Evolutionary conservation across 1,284 basidiomycete species (phyloP), one percentile per base, ranked within the genome.

Genomic region (Trichosporon sp.): DNA sequence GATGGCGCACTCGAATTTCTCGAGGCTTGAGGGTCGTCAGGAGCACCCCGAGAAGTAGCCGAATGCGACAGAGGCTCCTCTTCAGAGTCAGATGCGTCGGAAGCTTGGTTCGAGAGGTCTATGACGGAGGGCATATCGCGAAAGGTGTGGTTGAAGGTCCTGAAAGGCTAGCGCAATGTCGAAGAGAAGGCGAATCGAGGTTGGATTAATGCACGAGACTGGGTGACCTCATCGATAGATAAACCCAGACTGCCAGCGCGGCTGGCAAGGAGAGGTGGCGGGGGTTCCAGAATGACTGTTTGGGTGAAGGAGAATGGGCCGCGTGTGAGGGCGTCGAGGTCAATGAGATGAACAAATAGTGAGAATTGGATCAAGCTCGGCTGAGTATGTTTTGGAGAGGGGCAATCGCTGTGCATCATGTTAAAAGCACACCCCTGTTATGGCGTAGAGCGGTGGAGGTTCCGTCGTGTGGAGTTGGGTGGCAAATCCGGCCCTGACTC

Each of bases 391-490:
- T 54, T 54, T 29, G 25, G 19, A 27, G 25, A 54, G 49, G 27
- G 49, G 27, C 8, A 7, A 8, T n/a, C 14, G 27, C 31, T n/a
- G 31, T 25, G 16, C 14, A 27, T 27, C 49, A 6, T 54, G 49
- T 54, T 54, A 54, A 54, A 54, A 54, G 49, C 27, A 54, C 49
- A 54, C 49, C 49, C 49, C 49, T 6, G 14, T 54, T 29, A 54
- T 29, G 49, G 14, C 19, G 27, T 6, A 14, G 27, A n/a, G 25
- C 6, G 6, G 49, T 54, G 49, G 49, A 54, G 49, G 46, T 27
- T 25, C 10, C 4, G 49, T 31, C 21, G 9, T 21, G 9, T 21
- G 9, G 10, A 31, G 27, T 29, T 54, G 49, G 49, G 49, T 54
- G 49, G 49, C 49, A 54, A 54, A 54, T 14, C n/a, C n/a, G n/a